phyloP scores from a whole-genome alignment of 495 filamentous ascomycete species.

The Podospora pseudoanserina region DNA sequence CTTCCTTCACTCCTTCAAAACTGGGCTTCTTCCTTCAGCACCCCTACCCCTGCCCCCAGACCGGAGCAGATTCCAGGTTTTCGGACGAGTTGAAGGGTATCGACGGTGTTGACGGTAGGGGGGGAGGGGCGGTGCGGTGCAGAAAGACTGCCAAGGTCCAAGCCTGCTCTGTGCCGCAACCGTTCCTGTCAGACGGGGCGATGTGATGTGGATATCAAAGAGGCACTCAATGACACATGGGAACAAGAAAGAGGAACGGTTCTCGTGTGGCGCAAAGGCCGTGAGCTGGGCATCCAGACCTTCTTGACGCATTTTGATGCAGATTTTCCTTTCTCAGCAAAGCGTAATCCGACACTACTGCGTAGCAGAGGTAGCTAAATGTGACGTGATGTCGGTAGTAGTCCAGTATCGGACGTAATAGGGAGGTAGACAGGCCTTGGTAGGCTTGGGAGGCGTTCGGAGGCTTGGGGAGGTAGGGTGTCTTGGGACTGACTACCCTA shows the following conservation, averaged over 20 bases:
- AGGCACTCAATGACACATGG: conserved; percentile 15
- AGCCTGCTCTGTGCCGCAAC: conserved; percentile 12
- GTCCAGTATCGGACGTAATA: neutral
- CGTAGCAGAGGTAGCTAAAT: neutral
- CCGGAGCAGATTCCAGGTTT: conserved; percentile 5
- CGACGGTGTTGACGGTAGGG: conserved; percentile 2
- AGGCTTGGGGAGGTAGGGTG: neutral
- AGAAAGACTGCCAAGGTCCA: conserved; percentile 10
- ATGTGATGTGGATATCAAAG: conserved; percentile 1
- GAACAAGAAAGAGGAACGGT: conserved; percentile 2
- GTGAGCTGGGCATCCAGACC: conserved; percentile 1
- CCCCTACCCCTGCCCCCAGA: neutral
- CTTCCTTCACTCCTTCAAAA: conserved; percentile 7
- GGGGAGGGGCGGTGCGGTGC: no score
- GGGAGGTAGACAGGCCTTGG: conserved; percentile 2
- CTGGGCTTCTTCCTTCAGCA: neutral
- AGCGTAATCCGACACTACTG: conserved; percentile 6
- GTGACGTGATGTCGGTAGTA: conserved; percentile 8
- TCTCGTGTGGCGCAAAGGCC: conserved; percentile 8
- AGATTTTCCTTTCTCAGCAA: neutral
- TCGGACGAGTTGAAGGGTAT: conserved; percentile 1
- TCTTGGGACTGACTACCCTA: neutral
- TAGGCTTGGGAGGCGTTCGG: neutral
- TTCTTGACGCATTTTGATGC: conserved; percentile 3
- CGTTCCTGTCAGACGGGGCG: conserved; percentile 17